phyloP scores from a whole-genome alignment of 805 yeast genomes.

The Candida glaebosa region DNA sequence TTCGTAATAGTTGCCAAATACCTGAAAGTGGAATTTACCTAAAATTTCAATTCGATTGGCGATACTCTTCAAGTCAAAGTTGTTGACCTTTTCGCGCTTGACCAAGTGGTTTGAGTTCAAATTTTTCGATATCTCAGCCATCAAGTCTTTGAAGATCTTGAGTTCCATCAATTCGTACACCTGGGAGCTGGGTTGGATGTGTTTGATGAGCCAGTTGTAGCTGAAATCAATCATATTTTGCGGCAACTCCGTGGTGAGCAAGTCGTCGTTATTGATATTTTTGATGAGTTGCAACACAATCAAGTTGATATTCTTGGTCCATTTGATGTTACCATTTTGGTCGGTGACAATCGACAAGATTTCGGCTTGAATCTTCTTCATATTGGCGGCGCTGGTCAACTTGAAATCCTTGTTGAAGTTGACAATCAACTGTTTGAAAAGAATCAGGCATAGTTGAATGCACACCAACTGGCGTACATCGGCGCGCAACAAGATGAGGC shows the following conservation, averaged over 20 bases:
- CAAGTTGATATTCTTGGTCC: slow-evolving; percentile 79
- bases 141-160: slow-evolving; percentile 52
- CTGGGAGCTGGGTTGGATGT: slow-evolving; percentile 78
- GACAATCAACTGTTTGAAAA: slow-evolving; percentile 64
- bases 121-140: slow-evolving; percentile 12
- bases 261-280: slow-evolving; percentile 20
- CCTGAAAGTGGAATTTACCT: slow-evolving; percentile 78
- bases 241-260: slow-evolving; percentile 18
- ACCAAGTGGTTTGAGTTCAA: slow-evolving; percentile 21
- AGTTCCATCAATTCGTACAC: slow-evolving; percentile 75
- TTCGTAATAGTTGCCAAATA: slow-evolving; percentile 68
- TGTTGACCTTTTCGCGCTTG: slow-evolving; percentile 12
- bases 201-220: slow-evolving; percentile 76
- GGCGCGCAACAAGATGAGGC: slow-evolving; percentile 74
- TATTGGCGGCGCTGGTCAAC: slow-evolving; percentile 31
- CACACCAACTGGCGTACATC: slow-evolving; percentile 85
- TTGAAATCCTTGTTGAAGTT: slow-evolving; percentile 14
- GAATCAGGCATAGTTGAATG: slow-evolving; percentile 64
- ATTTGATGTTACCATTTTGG: slow-evolving; percentile 81
- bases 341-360: slow-evolving; percentile 78
- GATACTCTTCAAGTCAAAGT: slow-evolving; percentile 51
- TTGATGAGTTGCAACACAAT: slow-evolving; percentile 67
- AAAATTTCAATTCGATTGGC: slow-evolving; percentile 62
- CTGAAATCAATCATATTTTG: slow-evolving; percentile 54
- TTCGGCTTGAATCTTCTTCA: slow-evolving; percentile 58